A percentile compares a stretch with the other conserved stretches of the same genome.
Evolutionary conservation across 2,329 filamentous ascomycete genomes (phyloP).

Genomic region (Pyrenophora teres): DNA sequence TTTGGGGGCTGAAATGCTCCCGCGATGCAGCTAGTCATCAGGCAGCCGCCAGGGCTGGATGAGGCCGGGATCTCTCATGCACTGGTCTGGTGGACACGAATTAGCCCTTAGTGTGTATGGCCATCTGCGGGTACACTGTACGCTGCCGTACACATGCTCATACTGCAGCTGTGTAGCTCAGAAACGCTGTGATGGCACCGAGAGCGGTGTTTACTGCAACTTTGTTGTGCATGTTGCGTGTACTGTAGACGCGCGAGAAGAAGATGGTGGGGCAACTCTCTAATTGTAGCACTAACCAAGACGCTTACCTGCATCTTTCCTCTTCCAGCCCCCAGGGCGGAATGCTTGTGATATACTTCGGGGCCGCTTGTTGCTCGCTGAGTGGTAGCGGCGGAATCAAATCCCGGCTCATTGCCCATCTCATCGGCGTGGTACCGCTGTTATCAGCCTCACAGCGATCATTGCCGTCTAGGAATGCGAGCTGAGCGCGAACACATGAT

Average conservation of each 20-base stretch:
- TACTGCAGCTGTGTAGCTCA: neutral
- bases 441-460: constrained; percentile 9
- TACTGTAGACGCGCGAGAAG: constrained; percentile 2
- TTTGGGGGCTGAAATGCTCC: constrained; percentile 33
- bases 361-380: neutral
- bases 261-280: constrained; percentile 11
- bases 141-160: constrained; percentile 16
- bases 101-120: constrained; percentile 6
- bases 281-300: constrained; percentile 8
- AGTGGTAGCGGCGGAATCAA: too few species aligned
- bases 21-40: constrained; percentile 39
- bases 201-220: constrained; percentile 6
- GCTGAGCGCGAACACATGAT: neutral
- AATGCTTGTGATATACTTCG: neutral
- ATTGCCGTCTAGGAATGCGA: neutral
- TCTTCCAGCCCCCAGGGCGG: constrained; percentile 5
- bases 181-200: constrained; percentile 3
- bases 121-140: constrained; percentile 5
- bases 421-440: neutral
- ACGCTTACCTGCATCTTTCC: constrained; percentile 5
- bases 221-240: constrained; percentile 2
- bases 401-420: too few species aligned
- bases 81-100: constrained; percentile 29
- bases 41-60: constrained; percentile 30
- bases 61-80: constrained; percentile 22